phyloP scores from a whole-genome alignment of 345 rosid genomes.

The Eucalyptus curtisii region DNA sequence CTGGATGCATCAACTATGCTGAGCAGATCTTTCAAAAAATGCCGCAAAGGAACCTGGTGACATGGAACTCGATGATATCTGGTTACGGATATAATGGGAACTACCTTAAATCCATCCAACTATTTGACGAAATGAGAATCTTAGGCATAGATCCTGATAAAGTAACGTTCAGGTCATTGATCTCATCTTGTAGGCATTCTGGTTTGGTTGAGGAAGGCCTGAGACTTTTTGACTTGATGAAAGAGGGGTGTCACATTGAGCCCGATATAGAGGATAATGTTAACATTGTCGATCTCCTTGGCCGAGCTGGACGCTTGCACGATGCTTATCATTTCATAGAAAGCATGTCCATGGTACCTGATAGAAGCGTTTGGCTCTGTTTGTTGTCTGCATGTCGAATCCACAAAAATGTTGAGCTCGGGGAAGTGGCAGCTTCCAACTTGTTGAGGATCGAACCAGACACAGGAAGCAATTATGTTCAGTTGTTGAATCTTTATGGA shows the following conservation, averaged over 20 bases:
- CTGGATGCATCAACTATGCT: constrained; percentile 53
- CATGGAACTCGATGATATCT: constrained; percentile 70
- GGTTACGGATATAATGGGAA: constrained; percentile 77
- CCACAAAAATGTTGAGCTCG: constrained; percentile 46
- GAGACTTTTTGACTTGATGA: constrained; percentile 41
- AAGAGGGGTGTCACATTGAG: constrained; percentile 24
- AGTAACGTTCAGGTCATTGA: constrained; percentile 56
- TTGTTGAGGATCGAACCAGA: constrained; percentile 44
- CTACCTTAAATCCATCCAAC: constrained; percentile 28
- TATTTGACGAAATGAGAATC: constrained; percentile 50
- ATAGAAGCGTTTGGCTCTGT: constrained; percentile 63
- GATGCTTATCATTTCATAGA: constrained; percentile 50
- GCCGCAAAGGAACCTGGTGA: constrained; percentile 37
- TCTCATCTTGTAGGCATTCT: constrained; percentile 78
- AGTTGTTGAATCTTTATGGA: constrained; percentile 54
- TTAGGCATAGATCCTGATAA: constrained; percentile 41
- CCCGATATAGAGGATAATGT: constrained; percentile 60
- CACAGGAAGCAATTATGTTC: constrained; percentile 50
- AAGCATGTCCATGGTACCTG: constrained; percentile 41
- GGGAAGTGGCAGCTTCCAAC: constrained; percentile 49
- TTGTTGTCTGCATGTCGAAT: constrained; percentile 49
- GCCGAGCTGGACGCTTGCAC: constrained; percentile 53
- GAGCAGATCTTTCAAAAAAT: constrained; percentile 31
- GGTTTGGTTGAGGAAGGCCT: constrained; percentile 59
- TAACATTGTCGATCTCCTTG: constrained; percentile 65